phyloP scores from a whole-genome alignment of 345 rosid species.

The Anacardium occidentale region DNA sequence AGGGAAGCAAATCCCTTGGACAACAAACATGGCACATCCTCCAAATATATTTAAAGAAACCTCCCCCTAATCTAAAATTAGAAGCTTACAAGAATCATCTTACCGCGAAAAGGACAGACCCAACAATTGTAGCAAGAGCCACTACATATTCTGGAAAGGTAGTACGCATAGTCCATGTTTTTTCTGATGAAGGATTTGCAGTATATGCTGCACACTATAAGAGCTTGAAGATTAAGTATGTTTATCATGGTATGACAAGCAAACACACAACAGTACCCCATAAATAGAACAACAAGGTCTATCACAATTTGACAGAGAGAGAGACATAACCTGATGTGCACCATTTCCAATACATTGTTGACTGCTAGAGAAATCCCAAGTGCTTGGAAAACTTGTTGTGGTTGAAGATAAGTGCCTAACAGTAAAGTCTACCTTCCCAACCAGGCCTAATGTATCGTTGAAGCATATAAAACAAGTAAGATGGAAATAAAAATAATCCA shows the following conservation, averaged over 20 bases:
- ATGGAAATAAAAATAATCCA: background rate
- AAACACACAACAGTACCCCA: background rate
- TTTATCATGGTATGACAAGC: background rate
- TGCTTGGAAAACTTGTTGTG: constrained; percentile 66
- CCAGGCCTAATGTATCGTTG: constrained; percentile 50
- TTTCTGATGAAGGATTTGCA: constrained; percentile 73
- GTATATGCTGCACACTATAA: constrained; percentile 80
- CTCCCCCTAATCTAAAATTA: too few relatives aligned
- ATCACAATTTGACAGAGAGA: constrained; percentile 10
- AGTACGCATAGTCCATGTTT: constrained; percentile 91
- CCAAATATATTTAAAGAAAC: background rate
- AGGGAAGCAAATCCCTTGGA: constrained; percentile 1
- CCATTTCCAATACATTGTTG: constrained; percentile 70
- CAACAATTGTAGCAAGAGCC: constrained; percentile 95
- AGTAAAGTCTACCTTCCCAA: constrained; percentile 95
- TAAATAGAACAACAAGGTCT: background rate
- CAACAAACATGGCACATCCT: background rate
- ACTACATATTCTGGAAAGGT: constrained; percentile 98
- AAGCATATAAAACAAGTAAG: constrained; percentile 16
- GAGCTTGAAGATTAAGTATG: background rate
- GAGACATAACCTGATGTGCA: constrained; percentile 55
- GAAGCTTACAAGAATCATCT: constrained; percentile 13
- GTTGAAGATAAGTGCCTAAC: constrained; percentile 91
- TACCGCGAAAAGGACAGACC: constrained; percentile 96
- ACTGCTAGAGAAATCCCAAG: constrained; percentile 54